Conservation (phyloP, 169 alveolate species). For the Condylostoma magnum region DNA sequence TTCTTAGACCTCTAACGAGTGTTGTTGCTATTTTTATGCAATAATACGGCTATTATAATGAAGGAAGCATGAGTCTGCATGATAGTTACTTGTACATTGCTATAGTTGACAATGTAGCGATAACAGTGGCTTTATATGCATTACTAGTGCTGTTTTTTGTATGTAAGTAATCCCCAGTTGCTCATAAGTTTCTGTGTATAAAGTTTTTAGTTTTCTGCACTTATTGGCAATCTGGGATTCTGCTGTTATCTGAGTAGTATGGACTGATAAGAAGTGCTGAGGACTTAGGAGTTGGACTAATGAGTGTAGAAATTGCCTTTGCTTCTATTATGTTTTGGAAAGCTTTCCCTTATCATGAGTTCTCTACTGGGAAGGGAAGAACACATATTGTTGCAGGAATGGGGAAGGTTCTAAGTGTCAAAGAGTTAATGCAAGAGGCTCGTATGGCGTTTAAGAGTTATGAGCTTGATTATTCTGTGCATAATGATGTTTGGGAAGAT, state of each 20-base stretch:
- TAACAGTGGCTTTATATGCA: conserved; percentile 46
- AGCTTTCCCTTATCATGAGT: conserved; percentile 42
- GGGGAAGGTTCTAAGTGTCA: conserved; percentile 48
- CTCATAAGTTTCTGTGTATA: conserved; percentile 54
- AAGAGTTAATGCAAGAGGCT: conserved; percentile 50
- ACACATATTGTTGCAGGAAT: conserved; percentile 28
- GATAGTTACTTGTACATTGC: conserved; percentile 54
- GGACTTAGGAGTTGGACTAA: conserved; percentile 19
- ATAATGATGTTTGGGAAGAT: too few relatives aligned
- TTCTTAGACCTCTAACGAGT: conserved; percentile 59
- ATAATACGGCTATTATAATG: conserved; percentile 40
- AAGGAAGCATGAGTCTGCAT: conserved; percentile 43
- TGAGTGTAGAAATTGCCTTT: conserved; percentile 48
- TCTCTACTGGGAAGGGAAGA: conserved; percentile 5
- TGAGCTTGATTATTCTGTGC: too few relatives aligned
- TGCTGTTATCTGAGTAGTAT: conserved; percentile 21
- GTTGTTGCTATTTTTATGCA: conserved; percentile 42
- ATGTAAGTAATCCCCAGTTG: conserved; percentile 35
- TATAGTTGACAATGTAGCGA: conserved; percentile 50
- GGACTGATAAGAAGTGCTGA: not conserved
- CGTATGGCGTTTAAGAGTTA: conserved; percentile 36
- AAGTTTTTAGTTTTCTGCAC: conserved; percentile 54
- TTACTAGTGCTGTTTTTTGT: conserved; percentile 51
- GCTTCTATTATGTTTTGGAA: conserved; percentile 35
- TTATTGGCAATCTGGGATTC: conserved; percentile 46